Percentiles rank a stretch among this genome's conserved stretches.
These are phyloP conservation scores for Mucor indicus DNA, from an alignment of 371 early-diverging fungal species.

Conservation along the genomic window DNA sequence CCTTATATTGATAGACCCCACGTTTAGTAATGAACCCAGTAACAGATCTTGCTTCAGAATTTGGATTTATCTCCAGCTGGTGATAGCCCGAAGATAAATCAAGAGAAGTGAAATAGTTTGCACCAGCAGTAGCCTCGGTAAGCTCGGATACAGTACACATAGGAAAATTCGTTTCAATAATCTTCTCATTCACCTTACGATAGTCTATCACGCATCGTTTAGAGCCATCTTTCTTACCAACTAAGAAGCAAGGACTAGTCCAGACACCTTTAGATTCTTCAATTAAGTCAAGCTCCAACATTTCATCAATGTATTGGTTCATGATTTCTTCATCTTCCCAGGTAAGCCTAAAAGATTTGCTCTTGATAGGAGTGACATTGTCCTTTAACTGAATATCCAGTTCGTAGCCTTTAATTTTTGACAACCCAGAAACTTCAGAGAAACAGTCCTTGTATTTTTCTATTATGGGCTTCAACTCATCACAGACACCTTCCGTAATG, in stretches of 20 bases:
- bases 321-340: conserved; percentile 12
- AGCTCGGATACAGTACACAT: conserved; percentile 28
- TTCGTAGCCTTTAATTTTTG: no score
- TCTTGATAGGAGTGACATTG: no score
- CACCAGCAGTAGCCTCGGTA: conserved; percentile 18
- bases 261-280: conserved; percentile 20
- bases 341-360: conserved; percentile 3
- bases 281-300: conserved; percentile 24
- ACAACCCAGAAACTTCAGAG: conserved; percentile 13
- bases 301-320: conserved; percentile 7
- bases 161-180: conserved; percentile 29
- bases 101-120: conserved; percentile 16
- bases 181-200: conserved; percentile 28
- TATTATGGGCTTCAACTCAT: neutral
- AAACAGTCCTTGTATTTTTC: conserved; percentile 5
- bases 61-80: conserved; percentile 7
- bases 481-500: neutral
- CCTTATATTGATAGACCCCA: conserved; percentile 15
- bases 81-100: conserved; percentile 10
- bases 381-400: no score
- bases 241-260: conserved; percentile 27
- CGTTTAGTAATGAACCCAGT: conserved; percentile 18
- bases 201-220: conserved; percentile 29
- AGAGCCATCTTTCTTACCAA: conserved; percentile 33
- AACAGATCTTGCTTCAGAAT: conserved; percentile 6